A percentile compares a stretch with the other conserved stretches of the same genome.
Evolutionary conservation across 495 filamentous ascomycete species (phyloP).

Genomic region (Neurospora intermedia): DNA sequence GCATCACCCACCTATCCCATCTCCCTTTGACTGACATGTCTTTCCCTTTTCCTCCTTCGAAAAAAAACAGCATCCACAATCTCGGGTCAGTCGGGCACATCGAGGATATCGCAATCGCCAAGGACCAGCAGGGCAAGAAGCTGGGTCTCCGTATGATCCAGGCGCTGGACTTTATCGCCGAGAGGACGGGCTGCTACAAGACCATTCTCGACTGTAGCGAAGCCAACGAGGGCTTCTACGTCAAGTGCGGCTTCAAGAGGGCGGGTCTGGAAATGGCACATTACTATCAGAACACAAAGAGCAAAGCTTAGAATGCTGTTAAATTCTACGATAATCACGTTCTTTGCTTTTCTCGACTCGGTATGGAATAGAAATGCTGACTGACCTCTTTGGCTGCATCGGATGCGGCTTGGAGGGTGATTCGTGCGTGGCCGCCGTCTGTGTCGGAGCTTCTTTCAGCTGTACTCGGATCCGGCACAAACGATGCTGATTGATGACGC

Average conservation of each 20-base stretch:
- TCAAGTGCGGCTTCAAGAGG: constrained; percentile 93
- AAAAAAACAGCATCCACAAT: constrained; percentile 49
- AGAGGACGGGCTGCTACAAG: constrained; percentile 86
- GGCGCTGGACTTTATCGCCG: constrained; percentile 79
- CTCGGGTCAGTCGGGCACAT: constrained; percentile 84
- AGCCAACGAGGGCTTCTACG: constrained; percentile 93
- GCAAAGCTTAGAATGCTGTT: constrained; percentile 21
- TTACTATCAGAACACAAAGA: constrained; percentile 58
- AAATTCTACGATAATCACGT: neutral
- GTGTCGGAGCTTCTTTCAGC: neutral
- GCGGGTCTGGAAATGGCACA: constrained; percentile 96
- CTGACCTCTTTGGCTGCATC: neutral
- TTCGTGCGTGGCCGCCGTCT: neutral
- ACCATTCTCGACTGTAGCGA: constrained; percentile 51
- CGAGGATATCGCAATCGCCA: constrained; percentile 92
- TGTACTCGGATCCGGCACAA: neutral
- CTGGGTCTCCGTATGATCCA: constrained; percentile 87
- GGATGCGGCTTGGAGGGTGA: neutral
- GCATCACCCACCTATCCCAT: neutral
- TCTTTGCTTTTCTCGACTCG: neutral
- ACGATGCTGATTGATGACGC: neutral
- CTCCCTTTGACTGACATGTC: constrained; percentile 1
- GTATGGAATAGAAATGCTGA: neutral
- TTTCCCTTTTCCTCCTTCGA: neutral
- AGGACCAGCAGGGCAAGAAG: constrained; percentile 94